phyloP scores from a whole-genome alignment of 495 filamentous ascomycete species.

The Gamarada debralockiae region DNA sequence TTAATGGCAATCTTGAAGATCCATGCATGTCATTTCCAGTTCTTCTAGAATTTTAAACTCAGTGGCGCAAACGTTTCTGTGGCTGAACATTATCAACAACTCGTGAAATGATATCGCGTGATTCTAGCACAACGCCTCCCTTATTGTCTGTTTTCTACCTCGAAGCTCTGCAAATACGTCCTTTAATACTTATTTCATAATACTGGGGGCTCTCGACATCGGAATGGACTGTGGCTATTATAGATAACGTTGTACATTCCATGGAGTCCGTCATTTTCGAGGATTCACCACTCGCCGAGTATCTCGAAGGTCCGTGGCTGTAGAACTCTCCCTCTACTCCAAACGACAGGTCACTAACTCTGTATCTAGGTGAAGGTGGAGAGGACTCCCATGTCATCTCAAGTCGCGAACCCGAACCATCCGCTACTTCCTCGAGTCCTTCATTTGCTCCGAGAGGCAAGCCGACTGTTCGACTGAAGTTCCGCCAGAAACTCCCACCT shows the following conservation, averaged over 20 bases:
- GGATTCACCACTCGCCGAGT: conserved; percentile 86
- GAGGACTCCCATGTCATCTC: conserved; percentile 32
- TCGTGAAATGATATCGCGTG: too few species aligned
- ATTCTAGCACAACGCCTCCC: too few species aligned
- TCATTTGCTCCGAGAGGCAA: conserved; percentile 75
- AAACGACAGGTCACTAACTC: conserved; percentile 32
- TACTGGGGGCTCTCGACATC: not conserved
- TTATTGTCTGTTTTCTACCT: too few species aligned
- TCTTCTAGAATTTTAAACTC: too few species aligned
- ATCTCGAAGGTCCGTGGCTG: conserved; percentile 72
- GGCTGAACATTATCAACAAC: too few species aligned
- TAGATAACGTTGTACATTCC: conserved; percentile 17
- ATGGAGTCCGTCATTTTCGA: conserved; percentile 95
- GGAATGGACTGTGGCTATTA: conserved; percentile 11
- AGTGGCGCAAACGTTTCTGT: too few species aligned
- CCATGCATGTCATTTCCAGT: too few species aligned
- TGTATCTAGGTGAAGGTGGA: conserved; percentile 37
- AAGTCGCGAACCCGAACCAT: conserved; percentile 33
- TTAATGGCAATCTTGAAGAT: too few species aligned
- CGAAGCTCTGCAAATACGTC: not conserved
- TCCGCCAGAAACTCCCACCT: conserved; percentile 61
- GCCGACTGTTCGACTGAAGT: conserved; percentile 61
- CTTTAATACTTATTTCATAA: not conserved
- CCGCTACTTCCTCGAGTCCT: conserved; percentile 37
- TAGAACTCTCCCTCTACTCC: conserved; percentile 32